These are phyloP conservation scores for Cryptococcus sp. DNA, from an alignment of 1,284 basidiomycete species.

Conservation along the genomic window DNA sequence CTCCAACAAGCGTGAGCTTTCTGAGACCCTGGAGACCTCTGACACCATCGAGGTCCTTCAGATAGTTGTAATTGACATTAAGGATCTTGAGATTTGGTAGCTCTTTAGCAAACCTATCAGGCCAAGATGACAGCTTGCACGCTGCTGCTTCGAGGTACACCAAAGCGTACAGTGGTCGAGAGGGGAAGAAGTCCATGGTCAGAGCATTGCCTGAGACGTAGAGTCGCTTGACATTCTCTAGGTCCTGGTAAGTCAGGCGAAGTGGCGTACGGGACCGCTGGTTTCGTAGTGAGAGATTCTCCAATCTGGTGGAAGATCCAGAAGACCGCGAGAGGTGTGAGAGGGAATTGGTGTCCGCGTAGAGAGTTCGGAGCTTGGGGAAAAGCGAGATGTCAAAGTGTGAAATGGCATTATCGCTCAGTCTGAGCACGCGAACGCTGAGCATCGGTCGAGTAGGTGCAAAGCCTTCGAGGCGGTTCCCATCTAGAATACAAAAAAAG, in stretches of 20 bases:
- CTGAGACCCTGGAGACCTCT: conserved; percentile 72
- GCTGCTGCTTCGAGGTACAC: conserved; percentile 91
- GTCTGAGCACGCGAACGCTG: conserved; percentile 76
- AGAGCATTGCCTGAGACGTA: conserved; percentile 75
- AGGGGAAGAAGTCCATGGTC: conserved; percentile 57
- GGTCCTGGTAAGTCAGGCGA: conserved; percentile 63
- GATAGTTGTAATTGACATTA: conserved; percentile 94
- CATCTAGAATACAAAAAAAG: conserved; percentile 59
- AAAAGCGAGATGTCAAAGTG: conserved; percentile 69
- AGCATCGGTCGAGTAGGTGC: conserved; percentile 56
- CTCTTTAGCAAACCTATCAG: conserved; percentile 65
- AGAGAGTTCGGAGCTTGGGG: conserved; percentile 80
- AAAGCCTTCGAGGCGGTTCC: conserved; percentile 60
- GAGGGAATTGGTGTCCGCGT: conserved; percentile 85
- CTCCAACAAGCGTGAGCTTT: conserved; percentile 83
- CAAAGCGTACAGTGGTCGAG: conserved; percentile 73
- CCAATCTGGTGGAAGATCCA: conserved; percentile 63
- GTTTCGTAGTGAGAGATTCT: conserved; percentile 88
- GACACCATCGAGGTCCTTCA: conserved; percentile 69
- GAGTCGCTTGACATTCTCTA: conserved; percentile 86
- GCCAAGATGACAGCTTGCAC: conserved; percentile 78
- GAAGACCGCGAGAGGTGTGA: conserved; percentile 55
- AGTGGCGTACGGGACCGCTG: conserved; percentile 59
- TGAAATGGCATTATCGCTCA: conserved; percentile 78
- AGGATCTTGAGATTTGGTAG: conserved; percentile 87